Evolutionary conservation across 805 yeast genomes (phyloP).

Genomic region (Maudiozyma bulderi): DNA sequence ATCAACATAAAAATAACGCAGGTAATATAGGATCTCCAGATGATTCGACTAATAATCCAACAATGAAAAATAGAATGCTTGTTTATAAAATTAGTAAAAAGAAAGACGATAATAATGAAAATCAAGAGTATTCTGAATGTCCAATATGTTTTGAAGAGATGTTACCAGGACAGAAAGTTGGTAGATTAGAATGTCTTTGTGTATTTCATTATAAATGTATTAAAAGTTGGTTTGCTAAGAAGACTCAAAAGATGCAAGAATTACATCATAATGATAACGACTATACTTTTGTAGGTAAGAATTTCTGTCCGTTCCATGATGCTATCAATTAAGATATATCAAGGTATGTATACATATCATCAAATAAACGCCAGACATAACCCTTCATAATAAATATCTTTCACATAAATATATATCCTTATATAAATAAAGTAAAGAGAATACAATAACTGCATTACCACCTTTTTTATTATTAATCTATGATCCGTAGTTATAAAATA

Average conservation of each 20-base stretch:
- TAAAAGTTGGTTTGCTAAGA: conserved; percentile 79
- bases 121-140: conserved; percentile 58
- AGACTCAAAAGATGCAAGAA: conserved; percentile 39
- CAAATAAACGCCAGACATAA: too few relatives aligned
- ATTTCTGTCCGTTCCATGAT: conserved; percentile 44
- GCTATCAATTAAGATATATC: conserved; percentile 10
- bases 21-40: conserved; percentile 32
- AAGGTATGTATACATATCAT: too few relatives aligned
- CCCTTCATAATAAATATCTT: too few relatives aligned
- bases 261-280: background rate
- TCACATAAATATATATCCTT: too few relatives aligned
- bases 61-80: conserved; percentile 61
- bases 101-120: conserved; percentile 8
- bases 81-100: conserved; percentile 43
- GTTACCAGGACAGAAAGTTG: conserved; percentile 78
- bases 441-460: too few relatives aligned
- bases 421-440: too few relatives aligned
- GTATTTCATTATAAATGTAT: conserved; percentile 89
- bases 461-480: too few relatives aligned
- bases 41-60: conserved; percentile 1
- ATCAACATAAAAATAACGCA: conserved; percentile 44
- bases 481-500: too few relatives aligned
- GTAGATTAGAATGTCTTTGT: conserved; percentile 87
- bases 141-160: conserved; percentile 90
- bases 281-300: conserved; percentile 23